Percentiles rank a stretch among this genome's conserved stretches.
Evolutionary conservation across 2,329 filamentous ascomycete genomes (phyloP).

Genomic region (Phyllosticta citrichinensis): DNA sequence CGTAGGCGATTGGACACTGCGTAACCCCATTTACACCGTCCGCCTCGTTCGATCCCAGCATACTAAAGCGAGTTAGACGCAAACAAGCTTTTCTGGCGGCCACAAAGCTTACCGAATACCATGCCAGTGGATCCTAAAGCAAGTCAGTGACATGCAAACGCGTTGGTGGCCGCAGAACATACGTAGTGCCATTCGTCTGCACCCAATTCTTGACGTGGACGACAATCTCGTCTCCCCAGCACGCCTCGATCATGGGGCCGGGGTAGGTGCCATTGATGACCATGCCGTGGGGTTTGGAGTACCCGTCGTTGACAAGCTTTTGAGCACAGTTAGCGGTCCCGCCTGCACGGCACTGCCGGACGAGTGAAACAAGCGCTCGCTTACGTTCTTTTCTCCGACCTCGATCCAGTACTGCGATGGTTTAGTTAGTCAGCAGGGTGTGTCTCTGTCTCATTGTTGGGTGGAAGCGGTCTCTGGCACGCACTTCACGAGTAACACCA

Average conservation of each 20-base stretch:
- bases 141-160: neutral
- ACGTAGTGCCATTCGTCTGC: constrained; percentile 6
- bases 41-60: constrained; percentile 21
- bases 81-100: too few species aligned
- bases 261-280: constrained; percentile 18
- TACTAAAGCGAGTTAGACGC: too few species aligned
- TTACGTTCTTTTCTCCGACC: constrained; percentile 5
- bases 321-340: neutral
- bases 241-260: constrained; percentile 15
- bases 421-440: neutral
- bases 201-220: constrained; percentile 4
- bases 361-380: neutral
- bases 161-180: neutral
- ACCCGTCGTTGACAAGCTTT: constrained; percentile 16
- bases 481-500: constrained; percentile 10
- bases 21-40: constrained; percentile 24
- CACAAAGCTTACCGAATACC: constrained; percentile 19
- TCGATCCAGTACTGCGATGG: constrained; percentile 10
- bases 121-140: constrained; percentile 20
- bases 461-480: neutral
- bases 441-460: neutral
- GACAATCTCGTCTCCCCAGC: constrained; percentile 15
- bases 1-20: constrained; percentile 28
- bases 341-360: neutral
- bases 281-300: constrained; percentile 16